Base-by-base conservation (phyloP, 2,329 filamentous ascomycete species). In the Exophiala spinifera region DNA sequence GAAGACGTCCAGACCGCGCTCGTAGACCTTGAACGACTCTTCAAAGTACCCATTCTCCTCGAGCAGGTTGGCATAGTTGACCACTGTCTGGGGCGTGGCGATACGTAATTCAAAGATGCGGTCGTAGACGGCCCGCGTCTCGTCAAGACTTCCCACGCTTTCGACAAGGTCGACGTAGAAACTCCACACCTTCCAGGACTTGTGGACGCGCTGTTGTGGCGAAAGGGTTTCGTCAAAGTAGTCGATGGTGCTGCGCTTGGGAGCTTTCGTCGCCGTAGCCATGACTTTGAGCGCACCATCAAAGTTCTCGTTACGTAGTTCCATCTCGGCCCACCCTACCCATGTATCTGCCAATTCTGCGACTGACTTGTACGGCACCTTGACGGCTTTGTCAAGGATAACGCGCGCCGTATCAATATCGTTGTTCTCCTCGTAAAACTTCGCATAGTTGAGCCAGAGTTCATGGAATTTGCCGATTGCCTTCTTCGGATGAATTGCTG, bases 291-390 rank as follows among this genome's bases (percentile, higher is more conserved):
- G 87, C 2, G 95, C 94, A 65, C 89, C 87, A 68, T 97, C 91
- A 61, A 97, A 96, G 67, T 97, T 95, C 66, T 97, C 91, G 66
- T 91, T 91, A 46, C 94, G 87, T 46, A 99, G 79, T 70, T 99
- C 94, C 88, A 99, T 90, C 72, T 99, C 92, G 1, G 95, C 92
- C 92, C 94, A 99, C 73, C 96, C 91, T 61, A 95, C 95, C 94
- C 94, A 99, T 81, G 94, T 95, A 66, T 99, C 94, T 17, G 94
- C 94, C 54, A 99, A 79, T 72, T 99, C 94, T 25, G 88, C 85
- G n/a, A 99, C 92, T 0, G 91, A 95, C 68, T 96, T 97, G 79
- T 95, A 99, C 0, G 92, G 91, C 1, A 99, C 94, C 68, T 96
- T 97, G 67, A 96, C 89, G 13, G 92, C 92, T 73, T 97, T 99